A percentile compares a stretch with the other conserved stretches of the same genome.
Evolutionary conservation across 257 asterid species (phyloP).

Genomic region (Phtheirospermum japonicum): DNA sequence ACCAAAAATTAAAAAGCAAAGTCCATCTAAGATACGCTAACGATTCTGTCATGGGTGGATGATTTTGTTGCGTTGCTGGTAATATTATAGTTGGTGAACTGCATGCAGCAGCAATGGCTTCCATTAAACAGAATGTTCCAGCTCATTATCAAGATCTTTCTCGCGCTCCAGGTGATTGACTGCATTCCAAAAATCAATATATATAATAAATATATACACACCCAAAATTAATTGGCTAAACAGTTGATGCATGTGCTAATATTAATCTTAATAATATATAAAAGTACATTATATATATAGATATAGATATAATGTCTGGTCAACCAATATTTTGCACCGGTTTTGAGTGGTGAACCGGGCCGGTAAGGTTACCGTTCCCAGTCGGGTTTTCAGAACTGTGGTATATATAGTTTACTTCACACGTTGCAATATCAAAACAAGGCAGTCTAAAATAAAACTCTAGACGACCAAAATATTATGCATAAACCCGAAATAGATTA

Average conservation of each 20-base stretch:
- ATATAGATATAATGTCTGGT: too few relatives aligned
- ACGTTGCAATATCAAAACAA: too few relatives aligned
- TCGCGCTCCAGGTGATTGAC: slow-evolving; percentile 43
- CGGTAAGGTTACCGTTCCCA: too few relatives aligned
- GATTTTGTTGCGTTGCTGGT: not conserved
- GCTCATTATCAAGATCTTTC: slow-evolving; percentile 39
- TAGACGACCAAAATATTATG: not conserved
- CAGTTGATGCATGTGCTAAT: not conserved
- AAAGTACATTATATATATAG: too few relatives aligned
- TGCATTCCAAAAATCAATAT: slow-evolving; percentile 36
- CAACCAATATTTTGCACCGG: too few relatives aligned
- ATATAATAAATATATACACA: too few relatives aligned
- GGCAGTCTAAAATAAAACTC: too few relatives aligned
- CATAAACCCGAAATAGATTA: not conserved
- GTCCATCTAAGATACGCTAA: slow-evolving; percentile 8
- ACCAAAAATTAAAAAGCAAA: slow-evolving; percentile 7
- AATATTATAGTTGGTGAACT: not conserved
- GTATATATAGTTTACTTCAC: too few relatives aligned
- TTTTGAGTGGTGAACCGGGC: too few relatives aligned
- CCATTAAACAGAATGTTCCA: slow-evolving; percentile 12
- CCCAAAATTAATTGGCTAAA: too few relatives aligned
- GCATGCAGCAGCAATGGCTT: not conserved
- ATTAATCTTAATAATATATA: too few relatives aligned
- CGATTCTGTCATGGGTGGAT: not conserved
- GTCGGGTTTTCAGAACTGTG: too few relatives aligned